Conservation (phyloP, 108 stramenopile genomes). For the Skeletonema tropicum region DNA sequence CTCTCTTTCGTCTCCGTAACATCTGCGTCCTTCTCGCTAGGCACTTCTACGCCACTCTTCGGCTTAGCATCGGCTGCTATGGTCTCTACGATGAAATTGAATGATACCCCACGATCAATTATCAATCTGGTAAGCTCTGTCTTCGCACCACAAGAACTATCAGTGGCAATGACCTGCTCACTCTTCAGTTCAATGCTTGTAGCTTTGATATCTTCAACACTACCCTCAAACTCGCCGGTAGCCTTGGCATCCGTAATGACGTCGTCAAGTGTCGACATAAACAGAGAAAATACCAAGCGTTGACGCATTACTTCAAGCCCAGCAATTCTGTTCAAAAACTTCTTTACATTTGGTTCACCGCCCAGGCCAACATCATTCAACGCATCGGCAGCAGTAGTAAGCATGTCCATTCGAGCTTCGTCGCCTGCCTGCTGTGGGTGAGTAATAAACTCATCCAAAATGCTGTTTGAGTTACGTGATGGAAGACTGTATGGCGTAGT, state of each 20-base stretch:
- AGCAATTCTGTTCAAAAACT: conserved; percentile 66
- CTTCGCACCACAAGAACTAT: conserved; percentile 54
- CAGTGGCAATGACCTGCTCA: conserved; percentile 45
- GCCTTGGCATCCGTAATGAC: conserved; percentile 60
- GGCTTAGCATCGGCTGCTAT: conserved; percentile 2
- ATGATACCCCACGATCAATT: conserved; percentile 59
- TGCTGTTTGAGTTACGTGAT: conserved; percentile 34
- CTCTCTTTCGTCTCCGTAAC: conserved; percentile 25
- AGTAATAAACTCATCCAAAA: conserved; percentile 46
- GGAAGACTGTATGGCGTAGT: conserved; percentile 18
- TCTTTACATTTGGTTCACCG: conserved; percentile 47
- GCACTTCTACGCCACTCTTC: background rate
- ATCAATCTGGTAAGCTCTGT: conserved; percentile 55
- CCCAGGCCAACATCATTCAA: conserved; percentile 47
- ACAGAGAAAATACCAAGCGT: conserved; percentile 60
- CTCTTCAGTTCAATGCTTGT: conserved; percentile 41
- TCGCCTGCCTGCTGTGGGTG: conserved; percentile 7
- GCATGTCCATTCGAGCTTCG: conserved; percentile 15
- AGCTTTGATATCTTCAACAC: conserved; percentile 69
- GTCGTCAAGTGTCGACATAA: conserved; percentile 58
- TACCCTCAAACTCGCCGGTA: conserved; percentile 71
- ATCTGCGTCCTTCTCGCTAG: background rate
- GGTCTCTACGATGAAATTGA: conserved; percentile 22
- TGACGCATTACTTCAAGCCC: conserved; percentile 61
- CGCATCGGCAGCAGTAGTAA: conserved; percentile 22